A percentile compares a stretch with the other conserved stretches of the same genome.
These are phyloP conservation scores for Ustilago sp. DNA, from an alignment of 1,284 basidiomycete genomes.

Conservation along the genomic window DNA sequence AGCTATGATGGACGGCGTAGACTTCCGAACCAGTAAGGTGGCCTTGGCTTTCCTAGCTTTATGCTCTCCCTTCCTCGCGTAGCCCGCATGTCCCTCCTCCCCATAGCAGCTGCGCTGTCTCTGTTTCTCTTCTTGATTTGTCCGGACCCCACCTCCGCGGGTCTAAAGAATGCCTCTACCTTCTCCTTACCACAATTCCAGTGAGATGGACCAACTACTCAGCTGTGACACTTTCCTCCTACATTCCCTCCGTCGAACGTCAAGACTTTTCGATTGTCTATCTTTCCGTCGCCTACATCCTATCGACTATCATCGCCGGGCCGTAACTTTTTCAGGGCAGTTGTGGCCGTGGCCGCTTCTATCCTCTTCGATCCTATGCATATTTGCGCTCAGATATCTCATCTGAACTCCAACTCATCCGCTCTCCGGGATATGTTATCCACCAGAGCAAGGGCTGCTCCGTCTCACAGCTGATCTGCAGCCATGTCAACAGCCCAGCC, in stretches of 20 bases:
- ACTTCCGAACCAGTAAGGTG: neutral
- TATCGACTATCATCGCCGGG: neutral
- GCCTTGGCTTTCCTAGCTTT: neutral
- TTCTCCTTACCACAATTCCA: neutral
- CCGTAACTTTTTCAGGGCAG: neutral
- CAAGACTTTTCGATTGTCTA: neutral
- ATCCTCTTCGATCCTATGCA: neutral
- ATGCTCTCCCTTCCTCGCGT: neutral
- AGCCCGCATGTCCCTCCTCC: neutral
- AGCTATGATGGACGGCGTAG: neutral
- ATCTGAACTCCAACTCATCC: neutral
- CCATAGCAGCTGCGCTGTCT: neutral
- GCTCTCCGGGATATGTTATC: neutral
- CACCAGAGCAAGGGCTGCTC: neutral
- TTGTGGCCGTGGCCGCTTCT: neutral
- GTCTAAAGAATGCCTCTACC: neutral
- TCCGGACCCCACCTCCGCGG: slow-evolving; percentile 31
- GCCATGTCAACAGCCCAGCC: slow-evolving; percentile 14
- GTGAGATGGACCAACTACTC: neutral
- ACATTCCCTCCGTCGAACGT: too few relatives aligned
- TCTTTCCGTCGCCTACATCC: neutral
- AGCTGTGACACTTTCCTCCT: neutral
- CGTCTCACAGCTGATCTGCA: neutral
- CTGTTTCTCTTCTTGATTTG: slow-evolving; percentile 1
- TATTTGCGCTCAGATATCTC: neutral